Percentiles rank a stretch among this genome's conserved stretches.
Conservation (phyloP, 1,284 basidiomycete species). For the Rhodotorula sp. region DNA sequence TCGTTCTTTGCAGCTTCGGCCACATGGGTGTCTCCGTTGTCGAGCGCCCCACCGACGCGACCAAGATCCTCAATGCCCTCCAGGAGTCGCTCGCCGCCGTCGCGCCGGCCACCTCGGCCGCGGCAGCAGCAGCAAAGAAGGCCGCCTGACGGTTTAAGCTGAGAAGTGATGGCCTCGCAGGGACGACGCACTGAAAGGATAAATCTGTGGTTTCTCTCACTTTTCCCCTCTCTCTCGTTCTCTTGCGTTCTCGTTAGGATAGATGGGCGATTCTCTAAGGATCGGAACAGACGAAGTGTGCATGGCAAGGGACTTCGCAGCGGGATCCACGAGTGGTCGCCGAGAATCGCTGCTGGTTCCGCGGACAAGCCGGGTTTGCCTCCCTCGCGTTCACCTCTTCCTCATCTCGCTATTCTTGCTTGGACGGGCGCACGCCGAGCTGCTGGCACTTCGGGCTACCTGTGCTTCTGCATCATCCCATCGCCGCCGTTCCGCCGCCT, state of each 20-base stretch:
- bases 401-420: not conserved
- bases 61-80: conserved; percentile 68
- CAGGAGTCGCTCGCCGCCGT: conserved; percentile 56
- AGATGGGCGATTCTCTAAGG: not conserved
- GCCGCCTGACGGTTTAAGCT: conserved; percentile 22
- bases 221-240: not conserved
- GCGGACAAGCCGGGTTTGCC: not conserved
- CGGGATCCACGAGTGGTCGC: not conserved
- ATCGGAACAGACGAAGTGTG: not conserved
- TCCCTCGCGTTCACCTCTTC: not conserved
- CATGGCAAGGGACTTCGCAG: not conserved
- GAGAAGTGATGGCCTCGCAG: not conserved
- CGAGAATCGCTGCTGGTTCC: no score
- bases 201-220: not conserved
- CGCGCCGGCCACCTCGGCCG: not conserved
- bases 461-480: no score
- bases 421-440: no score
- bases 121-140: not conserved
- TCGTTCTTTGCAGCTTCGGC: conserved; percentile 46
- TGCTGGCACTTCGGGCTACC: no score
- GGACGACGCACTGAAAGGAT: not conserved
- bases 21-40: conserved; percentile 89
- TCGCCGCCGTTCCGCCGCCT: no score
- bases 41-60: conserved; percentile 66
- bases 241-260: not conserved